Percentiles rank a stretch among this genome's conserved stretches.
phyloP scores from a whole-genome alignment of 2,329 filamentous ascomycete species.

The Phaeosphaeriaceae sp. region DNA sequence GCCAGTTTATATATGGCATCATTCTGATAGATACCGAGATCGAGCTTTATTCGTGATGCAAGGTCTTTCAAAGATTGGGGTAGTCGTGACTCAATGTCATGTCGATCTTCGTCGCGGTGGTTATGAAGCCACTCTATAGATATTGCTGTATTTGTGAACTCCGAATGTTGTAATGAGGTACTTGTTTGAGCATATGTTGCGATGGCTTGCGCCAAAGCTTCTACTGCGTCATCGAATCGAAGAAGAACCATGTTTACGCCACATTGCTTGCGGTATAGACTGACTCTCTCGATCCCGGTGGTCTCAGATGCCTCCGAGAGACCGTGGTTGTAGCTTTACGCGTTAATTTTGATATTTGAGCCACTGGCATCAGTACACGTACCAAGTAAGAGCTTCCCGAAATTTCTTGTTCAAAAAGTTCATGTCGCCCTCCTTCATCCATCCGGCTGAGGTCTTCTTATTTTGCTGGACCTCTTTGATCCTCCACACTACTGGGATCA shows the following conservation, averaged over 20 bases:
- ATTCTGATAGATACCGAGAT: constrained; percentile 23
- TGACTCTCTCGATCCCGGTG: not conserved
- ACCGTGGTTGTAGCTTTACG: not conserved
- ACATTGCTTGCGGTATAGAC: constrained; percentile 31
- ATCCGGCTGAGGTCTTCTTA: constrained; percentile 6
- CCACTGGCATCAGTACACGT: not conserved
- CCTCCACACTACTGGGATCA: not conserved
- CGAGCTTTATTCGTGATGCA: constrained; percentile 29
- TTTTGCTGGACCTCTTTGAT: not conserved
- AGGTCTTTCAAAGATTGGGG: constrained; percentile 26
- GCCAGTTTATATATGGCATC: constrained; percentile 23
- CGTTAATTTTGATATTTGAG: not conserved
- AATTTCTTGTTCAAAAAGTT: constrained; percentile 35
- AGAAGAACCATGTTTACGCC: constrained; percentile 34
- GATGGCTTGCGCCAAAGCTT: constrained; percentile 27
- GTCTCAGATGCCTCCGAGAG: not conserved
- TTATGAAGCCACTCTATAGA: constrained; percentile 20
- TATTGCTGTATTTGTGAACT: constrained; percentile 4
- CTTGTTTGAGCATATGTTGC: not conserved
- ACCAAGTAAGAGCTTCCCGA: constrained; percentile 25
- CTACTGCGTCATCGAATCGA: constrained; percentile 30
- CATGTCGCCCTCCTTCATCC: constrained; percentile 34
- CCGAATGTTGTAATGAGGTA: not conserved
- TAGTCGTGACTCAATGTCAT: constrained; percentile 17
- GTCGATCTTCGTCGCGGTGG: constrained; percentile 17